Percentiles rank a stretch among this genome's conserved stretches.
phyloP scores from a whole-genome alignment of 805 yeast genomes.

The Metschnikowia dekortorum region DNA sequence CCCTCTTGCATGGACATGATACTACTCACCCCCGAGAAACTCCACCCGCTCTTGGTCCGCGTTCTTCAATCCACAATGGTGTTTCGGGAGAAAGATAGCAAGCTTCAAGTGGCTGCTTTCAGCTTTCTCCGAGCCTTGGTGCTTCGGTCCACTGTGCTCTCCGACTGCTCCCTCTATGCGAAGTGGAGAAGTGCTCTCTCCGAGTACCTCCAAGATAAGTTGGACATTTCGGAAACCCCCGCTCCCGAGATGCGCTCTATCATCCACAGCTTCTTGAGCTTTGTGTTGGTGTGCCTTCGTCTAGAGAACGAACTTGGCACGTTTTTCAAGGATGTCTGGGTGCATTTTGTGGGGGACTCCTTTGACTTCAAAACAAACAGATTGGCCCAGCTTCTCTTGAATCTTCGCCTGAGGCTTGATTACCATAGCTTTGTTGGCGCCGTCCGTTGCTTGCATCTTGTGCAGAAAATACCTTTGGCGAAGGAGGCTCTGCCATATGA shows the following conservation, averaged over 20 bases:
- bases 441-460: background rate
- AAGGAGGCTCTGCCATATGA: background rate
- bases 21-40: slow-evolving; percentile 18
- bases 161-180: slow-evolving; percentile 7
- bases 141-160: background rate
- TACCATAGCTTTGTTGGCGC: background rate
- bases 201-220: slow-evolving; percentile 6
- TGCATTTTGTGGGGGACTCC: slow-evolving; percentile 1
- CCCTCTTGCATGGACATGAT: slow-evolving; percentile 11
- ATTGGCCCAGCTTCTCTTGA: slow-evolving; percentile 5
- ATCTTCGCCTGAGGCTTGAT: background rate
- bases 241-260: background rate
- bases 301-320: background rate
- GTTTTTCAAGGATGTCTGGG: background rate
- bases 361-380: slow-evolving; percentile 3
- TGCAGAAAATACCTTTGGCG: background rate
- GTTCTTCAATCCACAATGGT: slow-evolving; percentile 21
- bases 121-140: slow-evolving; percentile 14
- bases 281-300: slow-evolving; percentile 7
- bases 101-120: slow-evolving; percentile 14
- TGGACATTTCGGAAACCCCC: slow-evolving; percentile 6
- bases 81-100: slow-evolving; percentile 13
- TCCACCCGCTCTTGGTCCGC: slow-evolving; percentile 25
- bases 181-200: slow-evolving; percentile 20
- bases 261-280: slow-evolving; percentile 8